phyloP scores from a whole-genome alignment of 768 basidiomycete genomes.

The Termitomyces sp. region DNA sequence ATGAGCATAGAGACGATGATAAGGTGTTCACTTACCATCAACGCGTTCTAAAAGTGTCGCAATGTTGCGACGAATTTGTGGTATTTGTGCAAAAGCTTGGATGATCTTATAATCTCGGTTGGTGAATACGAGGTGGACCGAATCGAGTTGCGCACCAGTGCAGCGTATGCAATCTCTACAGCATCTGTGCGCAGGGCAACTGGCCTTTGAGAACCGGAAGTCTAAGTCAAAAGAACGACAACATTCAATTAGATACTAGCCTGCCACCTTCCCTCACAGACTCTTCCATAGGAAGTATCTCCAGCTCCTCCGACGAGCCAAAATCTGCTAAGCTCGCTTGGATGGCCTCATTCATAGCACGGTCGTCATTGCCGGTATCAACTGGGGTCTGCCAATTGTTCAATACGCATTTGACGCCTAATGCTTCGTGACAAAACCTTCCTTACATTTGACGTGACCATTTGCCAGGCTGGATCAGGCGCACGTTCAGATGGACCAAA shows the following conservation, averaged over 20 bases:
- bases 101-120: constrained; percentile 30
- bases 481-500: constrained; percentile 62
- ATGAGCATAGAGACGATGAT: not conserved
- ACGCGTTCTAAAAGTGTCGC: constrained; percentile 20
- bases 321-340: constrained; percentile 64
- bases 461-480: constrained; percentile 63
- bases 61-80: constrained; percentile 56
- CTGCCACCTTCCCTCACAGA: constrained; percentile 52
- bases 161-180: constrained; percentile 51
- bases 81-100: constrained; percentile 64
- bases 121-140: not conserved
- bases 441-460: constrained; percentile 65
- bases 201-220: constrained; percentile 45
- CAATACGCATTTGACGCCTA: not conserved
- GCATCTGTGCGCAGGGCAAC: constrained; percentile 61
- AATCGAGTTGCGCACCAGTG: constrained; percentile 38
- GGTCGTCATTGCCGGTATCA: constrained; percentile 49
- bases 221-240: not conserved
- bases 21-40: not conserved
- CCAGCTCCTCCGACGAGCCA: constrained; percentile 40
- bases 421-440: constrained; percentile 19
- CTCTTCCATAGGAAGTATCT: constrained; percentile 49
- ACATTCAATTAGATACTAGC: constrained; percentile 25
- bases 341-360: constrained; percentile 64
- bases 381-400: constrained; percentile 26